Evolutionary conservation across 352 stramenopile genomes (phyloP).

Genomic region (Phytophthora podocarpi): DNA sequence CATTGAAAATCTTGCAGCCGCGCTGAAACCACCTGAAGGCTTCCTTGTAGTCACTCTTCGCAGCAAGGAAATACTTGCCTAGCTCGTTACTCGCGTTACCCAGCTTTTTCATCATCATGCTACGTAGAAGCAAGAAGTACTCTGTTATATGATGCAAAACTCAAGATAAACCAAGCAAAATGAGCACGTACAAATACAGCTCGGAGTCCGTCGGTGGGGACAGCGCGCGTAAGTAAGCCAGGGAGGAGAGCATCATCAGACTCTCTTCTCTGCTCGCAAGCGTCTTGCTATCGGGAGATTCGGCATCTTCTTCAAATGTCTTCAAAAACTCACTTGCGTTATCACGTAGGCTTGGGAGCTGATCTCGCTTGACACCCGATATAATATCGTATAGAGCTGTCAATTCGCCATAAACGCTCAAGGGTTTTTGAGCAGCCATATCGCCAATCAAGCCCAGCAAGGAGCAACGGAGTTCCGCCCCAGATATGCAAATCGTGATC

Average conservation of each 20-base stretch:
- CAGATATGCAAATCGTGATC: constrained; percentile 49
- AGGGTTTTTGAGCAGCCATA: constrained; percentile 57
- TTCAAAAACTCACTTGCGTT: constrained; percentile 15
- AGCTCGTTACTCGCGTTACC: constrained; percentile 88
- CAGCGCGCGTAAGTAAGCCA: constrained; percentile 68
- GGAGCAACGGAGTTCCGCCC: constrained; percentile 60
- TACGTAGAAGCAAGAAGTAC: constrained; percentile 32
- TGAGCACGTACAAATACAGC: constrained; percentile 77
- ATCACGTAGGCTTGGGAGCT: constrained; percentile 19
- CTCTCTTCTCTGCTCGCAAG: constrained; percentile 19
- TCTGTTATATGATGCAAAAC: constrained; percentile 16
- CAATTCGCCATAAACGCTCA: constrained; percentile 23
- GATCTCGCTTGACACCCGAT: constrained; percentile 49
- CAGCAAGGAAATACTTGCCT: constrained; percentile 70
- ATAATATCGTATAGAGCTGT: constrained; percentile 49
- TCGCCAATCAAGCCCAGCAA: constrained; percentile 74
- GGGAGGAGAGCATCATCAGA: constrained; percentile 67
- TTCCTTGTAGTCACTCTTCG: constrained; percentile 47
- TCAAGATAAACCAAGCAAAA: neutral
- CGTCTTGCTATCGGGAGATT: constrained; percentile 5
- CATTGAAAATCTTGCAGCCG: constrained; percentile 76
- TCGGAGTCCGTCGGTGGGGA: constrained; percentile 72
- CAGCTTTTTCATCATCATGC: constrained; percentile 86
- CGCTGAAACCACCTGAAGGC: constrained; percentile 84
- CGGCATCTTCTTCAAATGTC: constrained; percentile 2